Evolutionary conservation across 2,329 filamentous ascomycete species (phyloP), one percentile per base, ranked within the genome.

Genomic region (Lecanicillium sp.): DNA sequence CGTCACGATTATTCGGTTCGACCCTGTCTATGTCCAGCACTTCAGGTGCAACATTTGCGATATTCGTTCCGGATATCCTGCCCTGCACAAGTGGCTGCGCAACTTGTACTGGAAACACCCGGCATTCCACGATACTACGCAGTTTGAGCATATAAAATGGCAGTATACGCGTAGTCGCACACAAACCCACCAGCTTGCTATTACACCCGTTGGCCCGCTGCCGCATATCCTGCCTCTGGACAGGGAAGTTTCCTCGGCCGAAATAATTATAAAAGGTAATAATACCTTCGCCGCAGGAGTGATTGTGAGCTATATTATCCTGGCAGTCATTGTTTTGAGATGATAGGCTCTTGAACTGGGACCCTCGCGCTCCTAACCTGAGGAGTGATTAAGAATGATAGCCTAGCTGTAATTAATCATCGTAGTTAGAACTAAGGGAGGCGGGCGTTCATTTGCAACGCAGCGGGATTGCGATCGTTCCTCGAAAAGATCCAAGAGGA

Each of bases 91-190:
- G 43, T 95, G 88, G 87, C 61, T 94, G 64, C 72, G 85, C 39
- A 74, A 81, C 54, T 64, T 94, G 50, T 96, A 94, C 67, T 95
- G 88, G 88, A 81, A 82, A 49, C 59, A 79, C 18, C 69, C 79
- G 0, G 87, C 87, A 4, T 95, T 94, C 65, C 68, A 69, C 46
- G 77, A 84, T 36, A 92, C 88, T 44, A 94, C 89, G 15, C 77
- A 96, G 60, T 95, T 94, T 58, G 77, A 94, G 59, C 92, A 97
- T 64, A 97, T 96, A 67, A 96, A 94, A 75, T 82, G 68, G 59
- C 77, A 81, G 57, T 77, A 76, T 57, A 77, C 75, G 44, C 65
- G 69, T 50, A 78, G 72, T 46, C 74, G 79, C 52, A 69, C 68
- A 10, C 72, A 83, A 64, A 81, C 83, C 57, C 83, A 84, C 60